Evolutionary conservation across 371 early-diverging fungal genomes (phyloP).

Genomic region (Apophysomyces trapeziformis): DNA sequence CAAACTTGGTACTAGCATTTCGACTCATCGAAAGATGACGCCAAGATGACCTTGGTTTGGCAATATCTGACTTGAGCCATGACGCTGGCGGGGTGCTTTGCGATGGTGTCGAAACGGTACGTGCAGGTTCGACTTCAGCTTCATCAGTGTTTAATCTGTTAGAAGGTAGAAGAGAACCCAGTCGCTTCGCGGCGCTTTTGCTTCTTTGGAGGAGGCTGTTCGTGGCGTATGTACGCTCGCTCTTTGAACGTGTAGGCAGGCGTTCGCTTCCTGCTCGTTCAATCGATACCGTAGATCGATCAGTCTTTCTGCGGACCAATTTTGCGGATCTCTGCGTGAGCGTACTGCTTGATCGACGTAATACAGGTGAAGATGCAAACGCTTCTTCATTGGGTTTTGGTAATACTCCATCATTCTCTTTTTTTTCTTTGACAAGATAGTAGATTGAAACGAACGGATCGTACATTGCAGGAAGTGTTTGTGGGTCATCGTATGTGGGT

Average conservation of each 20-base stretch:
- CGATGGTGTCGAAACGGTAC: background rate
- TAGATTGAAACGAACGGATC: conserved; percentile 86
- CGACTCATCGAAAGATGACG: background rate
- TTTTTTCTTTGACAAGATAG: conserved; percentile 80
- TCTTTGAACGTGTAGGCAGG: background rate
- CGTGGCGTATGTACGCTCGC: background rate
- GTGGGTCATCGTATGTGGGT: conserved; percentile 38
- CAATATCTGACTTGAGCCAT: background rate
- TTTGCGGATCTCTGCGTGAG: conserved; percentile 12
- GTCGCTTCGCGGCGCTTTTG: conserved; percentile 28
- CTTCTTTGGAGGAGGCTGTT: conserved; percentile 17
- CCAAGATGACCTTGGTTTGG: conserved; percentile 5
- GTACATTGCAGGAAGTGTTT: conserved; percentile 49
- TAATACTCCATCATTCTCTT: conserved; percentile 34
- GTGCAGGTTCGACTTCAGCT: background rate
- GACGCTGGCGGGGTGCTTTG: conserved; percentile 4
- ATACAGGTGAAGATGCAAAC: conserved; percentile 11
- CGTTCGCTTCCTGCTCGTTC: background rate
- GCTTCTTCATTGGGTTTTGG: conserved; percentile 19
- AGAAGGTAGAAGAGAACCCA: conserved; percentile 19
- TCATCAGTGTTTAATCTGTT: conserved; percentile 2
- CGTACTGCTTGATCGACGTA: conserved; percentile 26
- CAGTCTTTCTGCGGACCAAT: conserved; percentile 28
- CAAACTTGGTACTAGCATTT: conserved; percentile 16
- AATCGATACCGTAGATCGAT: conserved; percentile 18